Percentiles rank a stretch among this genome's conserved stretches.
phyloP scores from a whole-genome alignment of 192 early-diverging fungal species.

The Coemansia sp. region DNA sequence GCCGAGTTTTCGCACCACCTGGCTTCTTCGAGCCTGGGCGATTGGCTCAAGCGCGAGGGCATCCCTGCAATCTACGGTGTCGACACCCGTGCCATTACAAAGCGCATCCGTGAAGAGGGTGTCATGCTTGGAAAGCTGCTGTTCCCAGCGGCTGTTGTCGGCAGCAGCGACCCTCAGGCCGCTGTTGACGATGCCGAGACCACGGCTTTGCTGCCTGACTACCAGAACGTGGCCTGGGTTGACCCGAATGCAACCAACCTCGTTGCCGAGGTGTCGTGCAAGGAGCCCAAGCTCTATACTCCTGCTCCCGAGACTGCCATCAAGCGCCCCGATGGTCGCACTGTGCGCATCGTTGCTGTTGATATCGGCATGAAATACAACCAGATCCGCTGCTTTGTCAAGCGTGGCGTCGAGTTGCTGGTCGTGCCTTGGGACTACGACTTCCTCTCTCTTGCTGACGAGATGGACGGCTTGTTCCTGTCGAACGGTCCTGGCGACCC shows the following conservation, averaged over 20 bases:
- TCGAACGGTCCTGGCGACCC: slow-evolving; percentile 99
- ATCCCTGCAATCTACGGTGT: slow-evolving; percentile 92
- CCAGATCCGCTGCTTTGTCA: slow-evolving; percentile 97
- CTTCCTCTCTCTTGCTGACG: slow-evolving; percentile 64
- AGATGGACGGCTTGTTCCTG: slow-evolving; percentile 81
- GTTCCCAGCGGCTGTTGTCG: slow-evolving; percentile 67
- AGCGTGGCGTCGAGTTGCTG: slow-evolving; percentile 89
- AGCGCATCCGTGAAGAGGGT: slow-evolving; percentile 92
- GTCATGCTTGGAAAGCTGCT: slow-evolving; percentile 89
- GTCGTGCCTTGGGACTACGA: slow-evolving; percentile 98
- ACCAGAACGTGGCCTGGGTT: slow-evolving; percentile 83
- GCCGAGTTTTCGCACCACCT: slow-evolving; percentile 93
- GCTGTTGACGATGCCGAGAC: slow-evolving; percentile 43
- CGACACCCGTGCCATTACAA: slow-evolving; percentile 95
- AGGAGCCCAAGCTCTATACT: slow-evolving; percentile 69
- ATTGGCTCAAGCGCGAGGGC: slow-evolving; percentile 90
- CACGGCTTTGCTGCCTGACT: slow-evolving; percentile 59
- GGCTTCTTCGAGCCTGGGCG: slow-evolving; percentile 76
- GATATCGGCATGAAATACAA: slow-evolving; percentile 99
- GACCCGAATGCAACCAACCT: slow-evolving; percentile 94
- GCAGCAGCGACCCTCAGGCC: slow-evolving; percentile 29
- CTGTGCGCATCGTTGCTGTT: slow-evolving; percentile 84
- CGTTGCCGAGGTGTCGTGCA: slow-evolving; percentile 94
- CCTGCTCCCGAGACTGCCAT: slow-evolving; percentile 60
- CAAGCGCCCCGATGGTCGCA: slow-evolving; percentile 54